These are phyloP conservation scores for Amylostereum areolatum DNA, from an alignment of 1,284 basidiomycete genomes.

Conservation along the genomic window DNA sequence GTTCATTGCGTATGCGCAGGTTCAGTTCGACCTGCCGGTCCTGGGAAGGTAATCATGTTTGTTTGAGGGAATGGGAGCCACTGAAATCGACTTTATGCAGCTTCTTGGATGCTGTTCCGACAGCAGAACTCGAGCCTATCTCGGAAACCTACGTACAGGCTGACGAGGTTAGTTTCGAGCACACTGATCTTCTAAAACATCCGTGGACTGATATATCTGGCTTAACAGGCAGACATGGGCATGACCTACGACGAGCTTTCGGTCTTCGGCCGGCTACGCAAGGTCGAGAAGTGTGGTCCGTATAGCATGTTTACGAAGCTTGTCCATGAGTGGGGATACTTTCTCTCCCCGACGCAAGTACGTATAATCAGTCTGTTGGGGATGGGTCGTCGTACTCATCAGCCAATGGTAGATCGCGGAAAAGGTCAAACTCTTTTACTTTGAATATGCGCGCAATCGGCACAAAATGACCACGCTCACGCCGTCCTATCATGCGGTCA, in stretches of 20 bases:
- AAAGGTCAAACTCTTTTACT: slow-evolving; percentile 98
- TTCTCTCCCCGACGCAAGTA: slow-evolving; percentile 77
- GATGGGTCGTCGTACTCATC: too few relatives aligned
- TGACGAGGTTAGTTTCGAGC: slow-evolving; percentile 63
- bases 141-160: slow-evolving; percentile 91
- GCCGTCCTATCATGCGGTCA: slow-evolving; percentile 90
- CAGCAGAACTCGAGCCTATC: slow-evolving; percentile 95
- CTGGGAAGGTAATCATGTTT: slow-evolving; percentile 55
- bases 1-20: slow-evolving; percentile 85
- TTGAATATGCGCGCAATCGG: slow-evolving; percentile 92
- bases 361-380: not conserved
- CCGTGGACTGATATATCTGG: too few relatives aligned
- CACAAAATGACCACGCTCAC: slow-evolving; percentile 99
- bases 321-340: slow-evolving; percentile 85
- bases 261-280: slow-evolving; percentile 88
- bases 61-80: not conserved
- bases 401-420: slow-evolving; percentile 70
- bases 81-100: slow-evolving; percentile 30
- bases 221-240: slow-evolving; percentile 84
- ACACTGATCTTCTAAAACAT: too few relatives aligned
- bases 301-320: slow-evolving; percentile 96
- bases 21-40: slow-evolving; percentile 80
- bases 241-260: slow-evolving; percentile 99
- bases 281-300: slow-evolving; percentile 95
- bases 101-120: slow-evolving; percentile 89